Conservation (phyloP, 768 basidiomycete genomes). For the Suillus decipiens region DNA sequence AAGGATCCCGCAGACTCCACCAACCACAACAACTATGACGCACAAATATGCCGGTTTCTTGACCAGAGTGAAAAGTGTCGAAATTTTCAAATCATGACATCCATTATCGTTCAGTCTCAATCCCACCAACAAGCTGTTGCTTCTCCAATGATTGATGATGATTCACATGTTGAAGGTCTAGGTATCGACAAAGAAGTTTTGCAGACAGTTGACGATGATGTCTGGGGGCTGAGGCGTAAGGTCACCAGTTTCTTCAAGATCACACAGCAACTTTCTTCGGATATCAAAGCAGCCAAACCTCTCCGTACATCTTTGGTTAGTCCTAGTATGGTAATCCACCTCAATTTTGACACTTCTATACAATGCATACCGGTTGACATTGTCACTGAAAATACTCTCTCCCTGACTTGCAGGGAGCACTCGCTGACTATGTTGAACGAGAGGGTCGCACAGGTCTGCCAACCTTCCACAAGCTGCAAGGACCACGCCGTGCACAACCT, state of each 20-base stretch:
- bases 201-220: not conserved
- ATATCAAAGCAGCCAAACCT: slow-evolving; percentile 8
- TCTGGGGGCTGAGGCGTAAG: not conserved
- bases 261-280: not conserved
- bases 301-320: slow-evolving; percentile 14
- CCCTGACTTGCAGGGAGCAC: slow-evolving; percentile 27
- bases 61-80: slow-evolving; percentile 32
- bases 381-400: slow-evolving; percentile 24
- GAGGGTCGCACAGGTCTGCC: no score
- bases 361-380: slow-evolving; percentile 16
- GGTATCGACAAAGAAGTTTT: not conserved
- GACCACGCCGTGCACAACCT: slow-evolving; percentile 3
- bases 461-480: slow-evolving; percentile 7
- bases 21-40: slow-evolving; percentile 34
- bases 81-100: slow-evolving; percentile 21
- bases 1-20: slow-evolving; percentile 31
- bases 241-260: not conserved
- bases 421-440: slow-evolving; percentile 22
- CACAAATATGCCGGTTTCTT: slow-evolving; percentile 36
- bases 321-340: slow-evolving; percentile 24
- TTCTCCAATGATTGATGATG: not conserved
- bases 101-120: not conserved
- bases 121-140: not conserved
- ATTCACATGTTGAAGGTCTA: not conserved
- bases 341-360: slow-evolving; percentile 23